A percentile compares a stretch with the other conserved stretches of the same genome.
phyloP scores from a whole-genome alignment of 1,139 yeast species.

The Geotrichum citri-aurantii region DNA sequence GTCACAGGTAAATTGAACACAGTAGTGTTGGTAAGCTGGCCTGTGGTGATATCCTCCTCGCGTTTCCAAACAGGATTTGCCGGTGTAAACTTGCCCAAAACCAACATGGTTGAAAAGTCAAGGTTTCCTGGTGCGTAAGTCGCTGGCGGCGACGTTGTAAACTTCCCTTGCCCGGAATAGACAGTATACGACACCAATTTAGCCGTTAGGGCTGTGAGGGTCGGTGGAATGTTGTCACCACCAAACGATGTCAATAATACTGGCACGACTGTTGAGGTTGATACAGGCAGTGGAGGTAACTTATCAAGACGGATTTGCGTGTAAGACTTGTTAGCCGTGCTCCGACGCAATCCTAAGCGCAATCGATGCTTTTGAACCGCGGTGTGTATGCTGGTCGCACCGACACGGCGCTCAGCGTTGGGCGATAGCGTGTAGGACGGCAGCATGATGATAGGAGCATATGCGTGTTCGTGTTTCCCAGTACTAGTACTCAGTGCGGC shows the following conservation, averaged over 20 bases:
- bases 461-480: background rate
- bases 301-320: background rate
- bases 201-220: background rate
- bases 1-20: background rate
- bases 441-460: background rate
- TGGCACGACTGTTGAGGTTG: background rate
- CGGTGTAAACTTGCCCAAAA: background rate
- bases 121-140: background rate
- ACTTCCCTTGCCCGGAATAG: background rate
- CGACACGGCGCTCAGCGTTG: background rate
- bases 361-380: background rate
- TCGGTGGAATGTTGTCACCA: background rate
- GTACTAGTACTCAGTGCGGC: background rate
- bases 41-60: background rate
- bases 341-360: background rate
- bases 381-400: background rate
- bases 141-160: background rate
- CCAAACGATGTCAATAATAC: background rate
- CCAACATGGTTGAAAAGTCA: background rate
- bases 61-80: background rate
- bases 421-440: background rate
- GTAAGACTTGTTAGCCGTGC: background rate
- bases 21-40: background rate
- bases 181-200: background rate
- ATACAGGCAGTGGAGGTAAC: background rate